Conservation (phyloP, 208 protist genomes). For the Trichomonas vaginalis region DNA sequence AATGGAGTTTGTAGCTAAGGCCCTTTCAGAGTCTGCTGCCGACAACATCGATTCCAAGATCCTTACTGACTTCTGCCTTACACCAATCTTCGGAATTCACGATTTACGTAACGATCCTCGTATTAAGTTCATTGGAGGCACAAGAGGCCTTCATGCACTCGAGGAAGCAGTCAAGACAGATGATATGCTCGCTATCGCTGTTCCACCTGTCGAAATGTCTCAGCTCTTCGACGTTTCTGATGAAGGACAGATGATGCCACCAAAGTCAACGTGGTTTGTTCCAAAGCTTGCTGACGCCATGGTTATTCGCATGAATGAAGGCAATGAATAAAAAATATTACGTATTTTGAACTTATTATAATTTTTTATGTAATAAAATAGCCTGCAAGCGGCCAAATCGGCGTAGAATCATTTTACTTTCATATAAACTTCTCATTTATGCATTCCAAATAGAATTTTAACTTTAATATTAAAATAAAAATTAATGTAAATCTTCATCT, state of each 20-base stretch:
- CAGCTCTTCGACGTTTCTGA: slow-evolving; percentile 15
- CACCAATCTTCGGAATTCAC: slow-evolving; percentile 9
- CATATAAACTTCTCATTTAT: no score
- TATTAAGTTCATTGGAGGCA: slow-evolving; percentile 11
- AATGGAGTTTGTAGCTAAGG: neutral
- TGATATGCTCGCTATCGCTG: neutral
- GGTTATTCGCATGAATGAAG: neutral
- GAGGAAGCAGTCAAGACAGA: neutral
- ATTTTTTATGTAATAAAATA: no score
- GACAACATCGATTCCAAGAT: neutral
- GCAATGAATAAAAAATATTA: neutral
- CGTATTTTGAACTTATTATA: neutral
- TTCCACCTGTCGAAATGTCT: neutral
- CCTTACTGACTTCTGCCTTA: neutral
- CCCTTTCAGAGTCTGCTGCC: neutral
- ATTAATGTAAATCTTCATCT: no score
- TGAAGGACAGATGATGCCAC: neutral
- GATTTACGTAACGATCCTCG: neutral
- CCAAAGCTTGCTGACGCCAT: neutral
- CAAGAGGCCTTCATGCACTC: neutral
- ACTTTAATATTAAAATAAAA: no score
- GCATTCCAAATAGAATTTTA: no score
- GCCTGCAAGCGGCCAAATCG: no score
- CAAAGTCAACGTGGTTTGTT: slow-evolving; percentile 17
- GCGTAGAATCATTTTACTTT: no score